These are phyloP conservation scores for Emergomyces orientalis DNA, from an alignment of 2,329 filamentous ascomycete species.

Conservation along the genomic window DNA sequence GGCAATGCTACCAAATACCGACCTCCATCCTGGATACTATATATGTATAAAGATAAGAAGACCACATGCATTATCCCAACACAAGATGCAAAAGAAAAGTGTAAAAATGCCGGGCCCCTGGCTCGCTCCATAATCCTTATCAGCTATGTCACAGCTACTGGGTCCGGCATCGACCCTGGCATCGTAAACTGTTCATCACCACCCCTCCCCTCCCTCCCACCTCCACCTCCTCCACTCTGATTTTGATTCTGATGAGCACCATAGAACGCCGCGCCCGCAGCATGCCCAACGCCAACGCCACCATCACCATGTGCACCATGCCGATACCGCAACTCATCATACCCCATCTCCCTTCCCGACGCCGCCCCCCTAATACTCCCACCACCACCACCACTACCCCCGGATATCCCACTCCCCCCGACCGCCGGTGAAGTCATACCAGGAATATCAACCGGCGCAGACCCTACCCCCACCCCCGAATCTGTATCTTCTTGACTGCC, in stretches of 20 bases:
- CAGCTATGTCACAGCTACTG: conserved; percentile 19
- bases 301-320: conserved; percentile 17
- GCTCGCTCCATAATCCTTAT: background rate
- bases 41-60: background rate
- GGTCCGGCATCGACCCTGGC: conserved; percentile 32
- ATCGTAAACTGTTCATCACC: conserved; percentile 30
- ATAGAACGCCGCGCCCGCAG: conserved; percentile 22
- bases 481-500: conserved; percentile 34
- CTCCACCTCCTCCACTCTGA: conserved; percentile 26
- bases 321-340: conserved; percentile 19
- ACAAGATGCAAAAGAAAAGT: no score
- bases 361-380: conserved; percentile 15
- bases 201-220: conserved; percentile 24
- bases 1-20: background rate
- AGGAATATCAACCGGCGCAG: background rate
- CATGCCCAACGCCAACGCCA: conserved; percentile 13
- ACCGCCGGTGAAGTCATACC: background rate
- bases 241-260: conserved; percentile 24
- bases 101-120: no score
- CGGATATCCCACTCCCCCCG: background rate
- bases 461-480: conserved; percentile 19
- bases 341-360: conserved; percentile 21
- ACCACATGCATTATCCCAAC: background rate
- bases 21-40: background rate
- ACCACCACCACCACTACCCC: conserved; percentile 7